Base-by-base conservation (phyloP, 306 rosid species). In the Corylus americana region DNA sequence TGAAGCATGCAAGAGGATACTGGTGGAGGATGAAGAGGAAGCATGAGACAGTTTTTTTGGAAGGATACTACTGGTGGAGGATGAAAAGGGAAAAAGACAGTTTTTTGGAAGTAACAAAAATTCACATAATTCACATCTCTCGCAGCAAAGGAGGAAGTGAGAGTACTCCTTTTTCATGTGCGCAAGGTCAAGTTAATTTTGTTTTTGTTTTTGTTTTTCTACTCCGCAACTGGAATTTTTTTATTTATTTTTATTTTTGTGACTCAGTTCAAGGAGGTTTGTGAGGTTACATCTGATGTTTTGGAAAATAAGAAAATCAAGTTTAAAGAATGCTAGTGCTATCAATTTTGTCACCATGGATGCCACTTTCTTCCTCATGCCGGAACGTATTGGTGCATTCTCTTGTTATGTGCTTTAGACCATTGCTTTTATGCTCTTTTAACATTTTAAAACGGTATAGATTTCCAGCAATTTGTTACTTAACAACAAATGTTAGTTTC, bases 1-100 rank as follows among this genome's bases (percentile, higher is more conserved):
- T 2, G 99, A 95, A 85, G 97, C 97, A n/a, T 91, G 95, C 90
- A 95, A 95, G 94, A 88, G 77, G 84, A 82, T 95, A 81, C 80
- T 95, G 54, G 81, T 95, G 14, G 98, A 95, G 72, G 37, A 81
- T 0, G 87, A 84, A 0, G 90, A 87, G 2, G 88, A 94, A 78
- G 91, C 84, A 10, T 89, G 87, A 87, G 18, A 12, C 59, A 35
- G 31, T 22, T 55, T 64, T 42, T 14, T 14, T 39, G 16, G 18
- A 35, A 22, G 8, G 25, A 22, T 22, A 22, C 25, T 22, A 22
- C 25, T 22, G 25, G 25, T 22, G 25, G 25, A 22, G 25, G 25
- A 22, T 22, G 25, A 22, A 22, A 22, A 22, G 25, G 25, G 25
- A 22, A 22, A 0, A 88, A 87, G 18, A 12, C 59, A 35, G 31